These are phyloP conservation scores for Elsinoe batatas DNA, from an alignment of 2,329 filamentous ascomycete genomes.

Conservation along the genomic window DNA sequence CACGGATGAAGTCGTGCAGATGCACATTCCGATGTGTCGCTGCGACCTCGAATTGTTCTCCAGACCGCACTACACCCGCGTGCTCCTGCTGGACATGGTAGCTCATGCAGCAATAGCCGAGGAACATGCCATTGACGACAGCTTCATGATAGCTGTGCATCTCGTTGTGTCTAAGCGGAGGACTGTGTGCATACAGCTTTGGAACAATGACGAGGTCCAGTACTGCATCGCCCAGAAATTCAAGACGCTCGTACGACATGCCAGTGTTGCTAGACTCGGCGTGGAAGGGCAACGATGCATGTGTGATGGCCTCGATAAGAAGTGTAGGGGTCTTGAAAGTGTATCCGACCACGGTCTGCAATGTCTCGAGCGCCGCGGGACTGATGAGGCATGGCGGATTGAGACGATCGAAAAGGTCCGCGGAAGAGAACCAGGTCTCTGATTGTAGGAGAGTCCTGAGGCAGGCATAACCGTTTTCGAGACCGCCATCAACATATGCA, in stretches of 20 bases:
- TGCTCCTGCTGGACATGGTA: constrained; percentile 26
- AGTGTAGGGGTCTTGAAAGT: constrained; percentile 57
- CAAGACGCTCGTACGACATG: constrained; percentile 61
- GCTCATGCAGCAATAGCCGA: constrained; percentile 66
- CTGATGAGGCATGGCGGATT: constrained; percentile 28
- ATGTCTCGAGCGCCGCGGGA: constrained; percentile 24
- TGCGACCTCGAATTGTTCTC: constrained; percentile 13
- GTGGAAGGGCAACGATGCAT: constrained; percentile 44
- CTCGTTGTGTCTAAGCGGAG: constrained; percentile 41
- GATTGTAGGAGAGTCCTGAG: constrained; percentile 54
- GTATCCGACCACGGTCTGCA: constrained; percentile 63
- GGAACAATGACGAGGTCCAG: constrained; percentile 67
- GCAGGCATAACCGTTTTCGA: constrained; percentile 52
- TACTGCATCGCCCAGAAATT: constrained; percentile 79
- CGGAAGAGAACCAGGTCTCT: neutral
- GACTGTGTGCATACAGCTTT: constrained; percentile 46
- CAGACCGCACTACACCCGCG: neutral
- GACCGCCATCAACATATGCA: constrained; percentile 58
- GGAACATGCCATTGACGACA: constrained; percentile 68
- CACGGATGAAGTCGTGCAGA: constrained; percentile 25
- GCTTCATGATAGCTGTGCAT: constrained; percentile 71
- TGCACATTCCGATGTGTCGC: constrained; percentile 13
- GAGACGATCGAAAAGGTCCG: neutral
- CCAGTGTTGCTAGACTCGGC: constrained; percentile 38
- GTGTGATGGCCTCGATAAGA: constrained; percentile 71